Conservation (phyloP, 352 stramenopile species). For the Globisporangium spiculum region DNA sequence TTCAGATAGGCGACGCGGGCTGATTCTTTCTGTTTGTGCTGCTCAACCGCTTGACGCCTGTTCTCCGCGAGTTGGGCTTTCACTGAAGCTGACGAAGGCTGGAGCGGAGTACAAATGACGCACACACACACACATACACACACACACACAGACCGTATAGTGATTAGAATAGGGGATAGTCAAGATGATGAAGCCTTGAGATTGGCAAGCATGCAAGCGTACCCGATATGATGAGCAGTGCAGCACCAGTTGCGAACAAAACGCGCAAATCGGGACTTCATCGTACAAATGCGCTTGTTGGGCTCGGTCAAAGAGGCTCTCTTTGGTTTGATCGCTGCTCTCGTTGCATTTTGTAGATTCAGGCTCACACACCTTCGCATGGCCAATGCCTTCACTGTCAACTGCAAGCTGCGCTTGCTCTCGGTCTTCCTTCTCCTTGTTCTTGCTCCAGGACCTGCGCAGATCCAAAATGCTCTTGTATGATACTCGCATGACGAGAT, state of each 20-base stretch:
- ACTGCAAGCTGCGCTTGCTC: background rate
- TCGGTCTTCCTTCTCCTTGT: background rate
- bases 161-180: background rate
- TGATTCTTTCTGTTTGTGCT: conserved; percentile 23
- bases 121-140: background rate
- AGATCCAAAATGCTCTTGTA: conserved; percentile 68
- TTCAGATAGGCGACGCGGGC: conserved; percentile 20
- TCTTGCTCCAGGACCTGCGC: conserved; percentile 33
- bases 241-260: conserved; percentile 57
- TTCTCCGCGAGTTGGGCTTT: conserved; percentile 23
- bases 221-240: conserved; percentile 47
- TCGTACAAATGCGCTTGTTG: conserved; percentile 57
- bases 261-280: conserved; percentile 50
- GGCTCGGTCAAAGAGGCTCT: conserved; percentile 20
- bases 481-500: conserved; percentile 49
- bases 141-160: background rate
- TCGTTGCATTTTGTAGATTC: background rate
- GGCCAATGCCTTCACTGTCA: background rate
- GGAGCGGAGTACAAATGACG: background rate
- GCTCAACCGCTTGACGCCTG: conserved; percentile 20
- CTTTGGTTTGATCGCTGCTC: conserved; percentile 1
- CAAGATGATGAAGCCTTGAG: background rate
- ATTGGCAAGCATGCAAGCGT: conserved; percentile 1
- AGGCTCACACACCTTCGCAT: background rate
- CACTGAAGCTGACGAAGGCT: conserved; percentile 30